phyloP scores from a whole-genome alignment of 805 yeast genomes.

The Metschnikowia noctiluminum region DNA sequence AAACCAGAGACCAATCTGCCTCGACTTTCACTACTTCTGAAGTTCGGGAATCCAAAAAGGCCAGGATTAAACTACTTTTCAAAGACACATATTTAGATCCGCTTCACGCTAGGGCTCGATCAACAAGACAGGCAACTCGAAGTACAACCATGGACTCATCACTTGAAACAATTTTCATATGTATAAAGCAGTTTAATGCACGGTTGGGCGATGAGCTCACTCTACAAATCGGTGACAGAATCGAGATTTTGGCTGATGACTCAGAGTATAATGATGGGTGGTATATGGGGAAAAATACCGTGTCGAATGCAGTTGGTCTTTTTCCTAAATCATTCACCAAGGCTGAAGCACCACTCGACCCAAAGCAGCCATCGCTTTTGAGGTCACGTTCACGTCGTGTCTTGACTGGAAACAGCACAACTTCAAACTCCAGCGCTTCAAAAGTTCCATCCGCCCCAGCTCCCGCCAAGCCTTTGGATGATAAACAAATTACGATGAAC shows the following conservation, averaged over 20 bases:
- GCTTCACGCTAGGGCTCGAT: not conserved
- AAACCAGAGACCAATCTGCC: not conserved
- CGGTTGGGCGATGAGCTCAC: conserved; percentile 88
- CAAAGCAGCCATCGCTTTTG: conserved; percentile 25
- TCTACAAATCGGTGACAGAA: conserved; percentile 74
- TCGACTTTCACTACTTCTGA: too few relatives aligned
- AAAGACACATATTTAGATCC: not conserved
- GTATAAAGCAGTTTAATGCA: conserved; percentile 83
- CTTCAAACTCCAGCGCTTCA: conserved; percentile 10
- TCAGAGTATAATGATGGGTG: conserved; percentile 94
- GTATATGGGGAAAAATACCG: conserved; percentile 84
- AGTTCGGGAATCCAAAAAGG: too few relatives aligned
- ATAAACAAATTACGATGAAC: conserved; percentile 43
- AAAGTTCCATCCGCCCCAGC: conserved; percentile 8
- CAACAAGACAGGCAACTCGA: not conserved
- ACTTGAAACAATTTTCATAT: conserved; percentile 38
- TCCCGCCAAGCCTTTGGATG: conserved; percentile 3
- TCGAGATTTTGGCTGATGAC: conserved; percentile 90
- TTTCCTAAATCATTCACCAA: conserved; percentile 90
- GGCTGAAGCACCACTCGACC: conserved; percentile 19
- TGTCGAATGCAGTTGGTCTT: conserved; percentile 74
- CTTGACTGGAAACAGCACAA: conserved; percentile 18
- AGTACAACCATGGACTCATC: conserved; percentile 4
- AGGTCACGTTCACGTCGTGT: conserved; percentile 55
- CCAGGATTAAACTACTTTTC: not conserved